A percentile compares a stretch with the other conserved stretches of the same genome.
Conservation (phyloP, 495 filamentous ascomycete genomes). For the Penicillium macrosclerotiorum region DNA sequence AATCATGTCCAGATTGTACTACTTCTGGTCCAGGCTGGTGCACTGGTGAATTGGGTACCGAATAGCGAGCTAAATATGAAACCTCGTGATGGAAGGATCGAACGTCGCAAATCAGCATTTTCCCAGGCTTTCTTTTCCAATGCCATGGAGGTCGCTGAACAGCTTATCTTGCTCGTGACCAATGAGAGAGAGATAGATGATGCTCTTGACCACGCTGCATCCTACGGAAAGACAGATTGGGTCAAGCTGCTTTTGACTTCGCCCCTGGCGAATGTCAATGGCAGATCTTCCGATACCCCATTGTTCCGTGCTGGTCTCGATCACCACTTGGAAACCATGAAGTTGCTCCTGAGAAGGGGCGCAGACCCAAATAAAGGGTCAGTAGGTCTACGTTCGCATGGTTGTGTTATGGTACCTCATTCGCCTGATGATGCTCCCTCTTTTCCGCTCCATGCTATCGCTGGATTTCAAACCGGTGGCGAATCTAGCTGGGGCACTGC, state of each 20-base stretch:
- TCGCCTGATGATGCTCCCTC: neutral
- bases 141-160: neutral
- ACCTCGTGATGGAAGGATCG: neutral
- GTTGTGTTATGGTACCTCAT: neutral
- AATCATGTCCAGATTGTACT: neutral
- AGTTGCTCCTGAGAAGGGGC: neutral
- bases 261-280: neutral
- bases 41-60: neutral
- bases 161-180: neutral
- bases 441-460: conserved; percentile 1
- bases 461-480: neutral
- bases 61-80: too few species aligned
- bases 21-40: neutral
- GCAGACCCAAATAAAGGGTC: conserved; percentile 3
- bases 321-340: conserved; percentile 1
- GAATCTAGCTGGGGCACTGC: neutral
- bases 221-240: neutral
- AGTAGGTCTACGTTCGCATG: conserved; percentile 1
- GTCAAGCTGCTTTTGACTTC: neutral
- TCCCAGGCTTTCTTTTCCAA: neutral
- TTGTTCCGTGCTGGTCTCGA: neutral
- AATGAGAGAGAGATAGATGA: neutral
- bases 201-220: neutral
- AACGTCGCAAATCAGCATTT: neutral
- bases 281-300: conserved; percentile 1